Conservation (phyloP, 192 early-diverging fungal species). For the Backusella parvicylindrica region DNA sequence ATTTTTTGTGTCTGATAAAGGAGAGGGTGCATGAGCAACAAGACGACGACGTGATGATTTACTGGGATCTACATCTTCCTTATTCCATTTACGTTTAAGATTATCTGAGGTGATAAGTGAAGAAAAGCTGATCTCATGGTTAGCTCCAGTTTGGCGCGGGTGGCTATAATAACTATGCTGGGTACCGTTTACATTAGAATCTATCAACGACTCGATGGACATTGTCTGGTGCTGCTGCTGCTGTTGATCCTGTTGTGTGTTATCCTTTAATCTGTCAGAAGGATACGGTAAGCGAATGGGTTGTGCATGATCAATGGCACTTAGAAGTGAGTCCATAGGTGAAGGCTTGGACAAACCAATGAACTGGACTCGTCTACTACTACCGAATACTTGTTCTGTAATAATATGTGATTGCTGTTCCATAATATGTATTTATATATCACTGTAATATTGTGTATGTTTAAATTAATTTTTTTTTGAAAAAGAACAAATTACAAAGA, state of each 20-base stretch:
- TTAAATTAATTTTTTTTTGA: background rate
- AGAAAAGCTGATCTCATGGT: background rate
- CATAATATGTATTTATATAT: background rate
- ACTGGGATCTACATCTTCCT: background rate
- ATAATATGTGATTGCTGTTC: constrained; percentile 28
- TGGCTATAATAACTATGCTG: background rate
- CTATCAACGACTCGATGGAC: constrained; percentile 19
- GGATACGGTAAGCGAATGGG: background rate
- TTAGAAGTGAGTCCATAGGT: constrained; percentile 31
- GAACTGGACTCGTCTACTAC: constrained; percentile 26
- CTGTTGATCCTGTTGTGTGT: background rate
- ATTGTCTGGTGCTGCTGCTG: constrained; percentile 13
- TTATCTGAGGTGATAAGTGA: background rate
- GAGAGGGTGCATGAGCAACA: background rate
- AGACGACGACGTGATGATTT: background rate
- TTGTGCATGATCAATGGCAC: constrained; percentile 30
- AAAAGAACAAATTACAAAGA: background rate
- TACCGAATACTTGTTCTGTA: constrained; percentile 35
- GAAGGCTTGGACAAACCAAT: constrained; percentile 12
- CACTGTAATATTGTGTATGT: background rate
- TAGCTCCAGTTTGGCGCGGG: background rate
- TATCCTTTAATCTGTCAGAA: background rate
- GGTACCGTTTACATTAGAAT: background rate
- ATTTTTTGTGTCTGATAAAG: background rate
- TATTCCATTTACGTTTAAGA: background rate